A percentile compares a stretch with the other conserved stretches of the same genome.
Conservation (phyloP, 108 stramenopile species). For the Fragilariopsis cylindrus region DNA sequence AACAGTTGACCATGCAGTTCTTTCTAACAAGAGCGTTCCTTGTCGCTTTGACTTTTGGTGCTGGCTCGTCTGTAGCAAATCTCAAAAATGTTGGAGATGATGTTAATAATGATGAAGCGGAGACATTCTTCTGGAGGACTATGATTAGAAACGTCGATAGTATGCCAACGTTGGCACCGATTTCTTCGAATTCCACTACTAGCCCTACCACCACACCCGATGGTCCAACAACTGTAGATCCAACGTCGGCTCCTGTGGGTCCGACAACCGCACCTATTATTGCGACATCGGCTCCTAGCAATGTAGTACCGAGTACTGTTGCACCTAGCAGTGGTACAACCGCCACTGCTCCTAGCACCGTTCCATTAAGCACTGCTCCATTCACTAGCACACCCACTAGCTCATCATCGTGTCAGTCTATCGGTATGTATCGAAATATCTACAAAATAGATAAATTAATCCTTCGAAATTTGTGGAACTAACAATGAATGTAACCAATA, state of each 20-base stretch:
- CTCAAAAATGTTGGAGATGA: background rate
- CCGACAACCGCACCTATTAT: no score
- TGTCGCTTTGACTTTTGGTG: slow-evolving; percentile 7
- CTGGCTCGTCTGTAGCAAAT: background rate
- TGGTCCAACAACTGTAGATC: background rate
- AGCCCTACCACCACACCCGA: background rate
- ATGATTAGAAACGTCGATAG: background rate
- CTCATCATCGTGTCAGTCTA: background rate
- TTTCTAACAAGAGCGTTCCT: slow-evolving; percentile 3
- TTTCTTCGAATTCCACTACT: background rate
- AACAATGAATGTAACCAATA: background rate
- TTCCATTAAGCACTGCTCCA: background rate
- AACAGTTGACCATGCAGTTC: slow-evolving; percentile 6
- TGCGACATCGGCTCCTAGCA: no score
- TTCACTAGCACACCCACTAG: no score
- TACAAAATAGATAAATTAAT: background rate
- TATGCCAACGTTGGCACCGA: background rate
- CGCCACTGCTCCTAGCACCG: background rate
- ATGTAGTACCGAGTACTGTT: background rate
- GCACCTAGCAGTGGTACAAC: background rate
- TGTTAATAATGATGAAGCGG: background rate
- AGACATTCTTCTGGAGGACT: background rate
- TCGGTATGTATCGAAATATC: background rate
- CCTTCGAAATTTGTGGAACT: background rate
- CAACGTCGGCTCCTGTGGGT: background rate